phyloP scores from a whole-genome alignment of 768 basidiomycete species.

The Podaxis sp. region DNA sequence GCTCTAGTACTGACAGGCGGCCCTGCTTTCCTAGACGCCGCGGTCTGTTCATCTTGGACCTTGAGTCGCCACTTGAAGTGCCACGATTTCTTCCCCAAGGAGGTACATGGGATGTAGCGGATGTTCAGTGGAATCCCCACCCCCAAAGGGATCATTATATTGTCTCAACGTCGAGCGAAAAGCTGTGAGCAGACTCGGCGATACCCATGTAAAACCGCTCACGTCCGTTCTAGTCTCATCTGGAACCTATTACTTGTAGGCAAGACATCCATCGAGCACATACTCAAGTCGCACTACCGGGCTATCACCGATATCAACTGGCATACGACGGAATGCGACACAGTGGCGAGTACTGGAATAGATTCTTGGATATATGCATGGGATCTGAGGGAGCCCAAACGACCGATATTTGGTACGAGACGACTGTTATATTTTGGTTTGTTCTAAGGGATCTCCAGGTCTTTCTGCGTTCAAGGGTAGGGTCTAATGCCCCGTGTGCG shows the following conservation, averaged over 20 bases:
- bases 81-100: constrained; percentile 96
- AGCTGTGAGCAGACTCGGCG: constrained; percentile 49
- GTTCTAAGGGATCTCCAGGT: constrained; percentile 16
- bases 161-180: constrained; percentile 85
- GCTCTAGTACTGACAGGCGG: background rate
- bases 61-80: constrained; percentile 79
- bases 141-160: constrained; percentile 71
- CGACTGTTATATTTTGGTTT: constrained; percentile 27
- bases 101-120: constrained; percentile 93
- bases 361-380: constrained; percentile 95
- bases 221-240: constrained; percentile 53
- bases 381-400: constrained; percentile 69
- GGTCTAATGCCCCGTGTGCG: background rate
- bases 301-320: constrained; percentile 99
- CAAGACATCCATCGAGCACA: constrained; percentile 79
- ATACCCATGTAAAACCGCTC: background rate
- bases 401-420: constrained; percentile 73
- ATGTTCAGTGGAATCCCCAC: constrained; percentile 93
- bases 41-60: constrained; percentile 92
- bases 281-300: constrained; percentile 85
- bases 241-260: constrained; percentile 84
- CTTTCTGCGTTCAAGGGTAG: constrained; percentile 43
- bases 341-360: constrained; percentile 86
- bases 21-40: constrained; percentile 48
- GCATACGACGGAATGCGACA: constrained; percentile 81